Base-by-base conservation (phyloP, 176 grass and related monocot species). In the Oryza glumipatula region DNA sequence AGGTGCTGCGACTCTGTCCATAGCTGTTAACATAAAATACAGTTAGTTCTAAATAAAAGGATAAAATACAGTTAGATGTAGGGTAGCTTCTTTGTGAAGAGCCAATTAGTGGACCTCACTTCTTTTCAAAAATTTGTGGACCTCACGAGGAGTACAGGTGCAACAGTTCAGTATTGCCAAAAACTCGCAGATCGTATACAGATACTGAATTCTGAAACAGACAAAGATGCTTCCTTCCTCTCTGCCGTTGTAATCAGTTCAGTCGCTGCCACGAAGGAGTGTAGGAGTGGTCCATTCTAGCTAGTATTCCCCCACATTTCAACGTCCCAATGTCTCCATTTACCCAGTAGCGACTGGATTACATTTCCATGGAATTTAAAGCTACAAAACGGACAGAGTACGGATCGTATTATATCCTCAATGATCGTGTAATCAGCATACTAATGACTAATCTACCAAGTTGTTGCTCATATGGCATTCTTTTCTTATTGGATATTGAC, bases 151-250 rank as follows among this genome's bases (percentile, higher is more conserved):
- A 51, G 44, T 68, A 32, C 26, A 68, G 17, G 19, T 45, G 11
- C 46, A 54, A 54, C 65, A 22, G 46, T 54, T 36, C 65, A 70
- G 68, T 52, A 51, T 38, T 80, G 65, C 14, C 45, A 52, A 69
- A 69, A 52, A 48, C 24, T 14, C 65, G n/a, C 32, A 2, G 6
- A 74, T 67, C 38, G 43, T 83, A 38, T 16, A 38, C 72, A 76
- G 32, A 79, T 45, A 60, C 56, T 3, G 6, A 73, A 35, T 10
- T 65, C 26, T 23, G 17, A 75, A 16, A 14, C 38, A 39, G 24
- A 21, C 13, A 46, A 21, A 21, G 54, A 12, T 47, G 60, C 47
- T 32, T 35, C 24, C 2, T 32, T 65, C 24, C 1, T 45, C 24
- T 3, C 0, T 9, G 26, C 26, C 26, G 11, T 26, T 7, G 16